These are phyloP conservation scores for Fusarium concolor DNA, from an alignment of 2,329 filamentous ascomycete genomes.

Conservation along the genomic window DNA sequence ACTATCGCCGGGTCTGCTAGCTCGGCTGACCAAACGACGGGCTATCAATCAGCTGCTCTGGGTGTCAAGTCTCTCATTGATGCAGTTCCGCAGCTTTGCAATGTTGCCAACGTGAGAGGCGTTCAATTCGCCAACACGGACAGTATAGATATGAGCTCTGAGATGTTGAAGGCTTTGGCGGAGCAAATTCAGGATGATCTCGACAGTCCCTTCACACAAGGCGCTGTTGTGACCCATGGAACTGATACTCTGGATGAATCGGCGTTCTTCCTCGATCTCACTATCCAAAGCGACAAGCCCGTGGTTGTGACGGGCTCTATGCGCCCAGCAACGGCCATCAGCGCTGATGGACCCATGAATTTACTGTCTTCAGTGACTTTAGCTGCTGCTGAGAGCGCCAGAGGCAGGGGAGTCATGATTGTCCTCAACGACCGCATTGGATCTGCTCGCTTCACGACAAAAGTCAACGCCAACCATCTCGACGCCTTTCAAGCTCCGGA, in stretches of 20 bases:
- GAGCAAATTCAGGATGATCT: constrained; percentile 62
- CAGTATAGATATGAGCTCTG: constrained; percentile 60
- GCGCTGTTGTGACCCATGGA: constrained; percentile 71
- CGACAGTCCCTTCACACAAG: constrained; percentile 55
- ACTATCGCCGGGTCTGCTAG: constrained; percentile 67
- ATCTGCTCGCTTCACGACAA: constrained; percentile 67
- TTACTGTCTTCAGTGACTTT: constrained; percentile 70
- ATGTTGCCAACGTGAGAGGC: constrained; percentile 65
- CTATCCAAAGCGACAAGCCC: constrained; percentile 67
- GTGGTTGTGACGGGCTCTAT: constrained; percentile 71
- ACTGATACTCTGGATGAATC: constrained; percentile 74
- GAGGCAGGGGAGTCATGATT: constrained; percentile 67
- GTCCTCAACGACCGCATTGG: constrained; percentile 72
- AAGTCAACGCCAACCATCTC: constrained; percentile 71
- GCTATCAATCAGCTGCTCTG: constrained; percentile 57
- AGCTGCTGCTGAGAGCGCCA: constrained; percentile 59
- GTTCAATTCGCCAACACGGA: constrained; percentile 64
- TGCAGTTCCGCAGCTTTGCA: constrained; percentile 65
- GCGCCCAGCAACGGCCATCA: constrained; percentile 71
- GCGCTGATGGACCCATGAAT: constrained; percentile 72
- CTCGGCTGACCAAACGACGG: constrained; percentile 60
- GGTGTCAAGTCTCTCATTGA: constrained; percentile 64
- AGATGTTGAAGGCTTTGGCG: constrained; percentile 60
- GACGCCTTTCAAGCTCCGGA: constrained; percentile 72
- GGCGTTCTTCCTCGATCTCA: constrained; percentile 71